Evolutionary conservation across 129 eudicot species (phyloP), one percentile per base, ranked within the genome.

Genomic region (Lonicera japonica): DNA sequence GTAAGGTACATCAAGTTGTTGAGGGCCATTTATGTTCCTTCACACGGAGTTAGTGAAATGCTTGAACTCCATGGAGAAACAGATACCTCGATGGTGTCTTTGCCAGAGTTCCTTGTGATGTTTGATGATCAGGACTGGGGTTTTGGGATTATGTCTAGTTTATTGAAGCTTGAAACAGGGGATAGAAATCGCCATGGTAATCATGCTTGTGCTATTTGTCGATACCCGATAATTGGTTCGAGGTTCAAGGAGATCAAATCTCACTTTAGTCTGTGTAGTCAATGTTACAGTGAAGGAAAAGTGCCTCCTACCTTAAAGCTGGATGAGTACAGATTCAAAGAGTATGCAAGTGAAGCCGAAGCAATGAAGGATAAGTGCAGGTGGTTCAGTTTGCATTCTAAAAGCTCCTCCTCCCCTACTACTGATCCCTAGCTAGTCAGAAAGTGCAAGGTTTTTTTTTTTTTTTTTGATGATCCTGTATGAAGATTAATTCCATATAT

Each of bases 51-150:
- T 5, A 82, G 82, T 19, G 96, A 92, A 71, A 82, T 70, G 50
- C 55, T 82, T 18, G 99, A 88, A 63, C 78, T 85, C 20, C 91
- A 82, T 51, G 96, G 95, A n/a, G 92, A 92, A 34, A 73, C 60
- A 3, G 99, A 88, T 55, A 64, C 63, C 18, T 80, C 96, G 13
- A 52, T 77, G 78, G 77, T 85, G 24, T 73, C 99, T 16, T 71
- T 84, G 20, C 21, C 82, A 0, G 99, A 92, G 70, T 88, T 85
- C 68, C 60, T 80, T 58, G 78, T 66, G 18, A 85, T 92, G 96
- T 85, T 92, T 72, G 99, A 92, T 72, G 99, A 92, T 80, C 75
- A 52, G 45, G 92, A 88, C 34, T 88, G 82, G 77, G 99, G 99
- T 24, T 92, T 87, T 62, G 86, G 95, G 55, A 79, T 88, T 1